Evolutionary conservation across 306 rosid genomes (phyloP).

Genomic region (Biancaea sappan): DNA sequence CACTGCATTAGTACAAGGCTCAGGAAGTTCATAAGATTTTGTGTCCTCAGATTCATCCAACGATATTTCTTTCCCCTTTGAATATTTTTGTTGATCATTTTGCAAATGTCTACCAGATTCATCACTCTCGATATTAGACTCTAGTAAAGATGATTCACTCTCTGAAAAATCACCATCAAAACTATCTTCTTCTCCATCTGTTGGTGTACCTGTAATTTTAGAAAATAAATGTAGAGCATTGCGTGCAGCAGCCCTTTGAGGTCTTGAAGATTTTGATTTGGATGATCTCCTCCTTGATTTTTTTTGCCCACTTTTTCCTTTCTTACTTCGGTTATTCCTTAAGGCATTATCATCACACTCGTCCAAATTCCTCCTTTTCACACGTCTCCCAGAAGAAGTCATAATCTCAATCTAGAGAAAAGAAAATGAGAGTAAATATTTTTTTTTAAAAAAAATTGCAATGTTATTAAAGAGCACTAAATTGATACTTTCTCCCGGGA

Average conservation of each 20-base stretch:
- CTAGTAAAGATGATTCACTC: slow-evolving; percentile 73
- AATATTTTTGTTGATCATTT: slow-evolving; percentile 50
- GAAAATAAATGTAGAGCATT: slow-evolving; percentile 86
- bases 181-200: slow-evolving; percentile 84
- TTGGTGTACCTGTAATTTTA: slow-evolving; percentile 73
- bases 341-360: slow-evolving; percentile 62
- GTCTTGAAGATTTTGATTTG: slow-evolving; percentile 80
- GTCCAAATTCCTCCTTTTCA: slow-evolving; percentile 89
- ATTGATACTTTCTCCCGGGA: not conserved
- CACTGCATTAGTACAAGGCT: slow-evolving; percentile 46
- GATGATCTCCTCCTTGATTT: slow-evolving; percentile 63
- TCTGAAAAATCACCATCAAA: slow-evolving; percentile 68
- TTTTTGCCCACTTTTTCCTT: slow-evolving; percentile 62
- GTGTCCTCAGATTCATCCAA: slow-evolving; percentile 53
- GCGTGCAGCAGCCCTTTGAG: slow-evolving; percentile 95
- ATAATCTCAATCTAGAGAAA: slow-evolving; percentile 68
- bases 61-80: slow-evolving; percentile 74
- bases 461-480: slow-evolving; percentile 9
- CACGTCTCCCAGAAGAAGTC: slow-evolving; percentile 98
- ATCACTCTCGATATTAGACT: slow-evolving; percentile 76
- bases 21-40: slow-evolving; percentile 49
- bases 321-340: slow-evolving; percentile 55
- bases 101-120: slow-evolving; percentile 63
- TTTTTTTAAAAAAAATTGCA: slow-evolving; percentile 28
- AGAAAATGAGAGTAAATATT: slow-evolving; percentile 34